Evolutionary conservation across 257 asterid species (phyloP).

Genomic region (Solanum piurae): DNA sequence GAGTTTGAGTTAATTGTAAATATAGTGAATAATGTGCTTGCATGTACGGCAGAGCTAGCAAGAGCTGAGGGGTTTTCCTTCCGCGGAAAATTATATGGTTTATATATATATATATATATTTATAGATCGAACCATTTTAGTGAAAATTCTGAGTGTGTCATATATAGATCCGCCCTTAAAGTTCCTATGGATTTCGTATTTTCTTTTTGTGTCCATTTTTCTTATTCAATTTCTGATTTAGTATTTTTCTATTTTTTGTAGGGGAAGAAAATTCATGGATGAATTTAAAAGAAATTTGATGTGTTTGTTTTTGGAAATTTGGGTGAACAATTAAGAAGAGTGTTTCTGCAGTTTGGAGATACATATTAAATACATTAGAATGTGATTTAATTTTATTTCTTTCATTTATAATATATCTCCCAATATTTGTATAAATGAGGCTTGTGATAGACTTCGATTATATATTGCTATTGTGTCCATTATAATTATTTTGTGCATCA

Average conservation of each 20-base stretch:
- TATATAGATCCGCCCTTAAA: not conserved
- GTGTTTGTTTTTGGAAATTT: not conserved
- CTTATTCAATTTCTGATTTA: not conserved
- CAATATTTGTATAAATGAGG: not conserved
- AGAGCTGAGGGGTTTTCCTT: not conserved
- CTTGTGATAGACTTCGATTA: not conserved
- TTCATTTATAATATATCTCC: not conserved
- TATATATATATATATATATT: too few relatives aligned
- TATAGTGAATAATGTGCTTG: not conserved
- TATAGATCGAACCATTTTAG: too few relatives aligned
- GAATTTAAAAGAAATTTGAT: not conserved
- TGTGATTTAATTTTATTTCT: not conserved
- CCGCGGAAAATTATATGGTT: accelerated
- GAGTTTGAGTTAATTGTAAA: not conserved
- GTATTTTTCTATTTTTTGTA: not conserved
- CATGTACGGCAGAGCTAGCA: not conserved
- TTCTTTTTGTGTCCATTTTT: not conserved
- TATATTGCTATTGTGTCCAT: not conserved
- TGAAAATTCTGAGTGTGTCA: too few relatives aligned
- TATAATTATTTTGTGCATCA: not conserved
- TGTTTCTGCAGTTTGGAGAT: not conserved
- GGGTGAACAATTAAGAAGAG: not conserved
- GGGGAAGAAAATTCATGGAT: not conserved
- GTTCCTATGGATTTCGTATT: not conserved
- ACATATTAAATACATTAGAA: not conserved